Evolutionary conservation across 768 basidiomycete species (phyloP), one percentile per base, ranked within the genome.

Genomic region (Daedaleopsis sinensis): DNA sequence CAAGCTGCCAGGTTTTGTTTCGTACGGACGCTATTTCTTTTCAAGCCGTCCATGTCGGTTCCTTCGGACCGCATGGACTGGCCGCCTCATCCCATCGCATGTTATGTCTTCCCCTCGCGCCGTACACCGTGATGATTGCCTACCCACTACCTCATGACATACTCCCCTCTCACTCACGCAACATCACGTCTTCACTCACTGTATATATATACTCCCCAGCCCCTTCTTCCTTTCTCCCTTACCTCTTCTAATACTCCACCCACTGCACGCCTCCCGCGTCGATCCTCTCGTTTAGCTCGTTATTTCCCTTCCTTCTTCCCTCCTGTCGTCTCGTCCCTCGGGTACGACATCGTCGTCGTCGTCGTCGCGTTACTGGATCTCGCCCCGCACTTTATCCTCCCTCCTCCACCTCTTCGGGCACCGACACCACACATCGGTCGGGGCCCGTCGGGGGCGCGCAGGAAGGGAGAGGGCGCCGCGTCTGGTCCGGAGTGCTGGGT

Each of bases 21-120:
- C 75, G 79, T 76, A 89, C 87, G 89, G 89, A 91, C 89, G 89
- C 88, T 87, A 76, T 82, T 87, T 84, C 74, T 78, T 80, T 88
- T 84, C 85, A 87, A 67, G 81, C 65, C 61, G 58, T 58, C 53
- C 61, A 44, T 50, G 55, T 36, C 51, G 51, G 27, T 54, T 59
- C 49, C 63, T 37, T 27, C 21, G 52, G 47, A 21, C 32, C 35
- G 19, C 42, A 47, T 21, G 19, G 52, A 49, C 51, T 47, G 65
- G 61, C 67, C 53, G 69, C 68, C 67, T 70, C 59, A 21, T 72
- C 66, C 69, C 50, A 36, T 67, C 66, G 65, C 61, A 35, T 59
- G 36, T 53, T 63, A 61, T 51, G n/a, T 37, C 37, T 59, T 56
- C 65, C 66, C 69, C 63, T 60, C 54, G 71, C 71, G 71, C 71